phyloP scores from a whole-genome alignment of 2,329 filamentous ascomycete genomes.

The Biscogniauxia marginata region DNA sequence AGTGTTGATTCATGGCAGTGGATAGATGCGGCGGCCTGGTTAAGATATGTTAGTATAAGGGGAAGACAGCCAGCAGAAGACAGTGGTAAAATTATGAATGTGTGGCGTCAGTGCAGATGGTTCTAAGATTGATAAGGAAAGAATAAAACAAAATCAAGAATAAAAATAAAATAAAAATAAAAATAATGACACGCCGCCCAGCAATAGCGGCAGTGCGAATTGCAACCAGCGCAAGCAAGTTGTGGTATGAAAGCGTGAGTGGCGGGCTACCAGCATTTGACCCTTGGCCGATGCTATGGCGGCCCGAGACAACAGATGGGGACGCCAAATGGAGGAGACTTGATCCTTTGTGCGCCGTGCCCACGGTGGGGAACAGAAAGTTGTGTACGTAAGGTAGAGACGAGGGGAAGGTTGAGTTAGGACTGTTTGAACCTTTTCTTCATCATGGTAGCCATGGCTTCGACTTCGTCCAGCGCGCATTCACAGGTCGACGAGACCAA shows the following conservation, averaged over 20 bases:
- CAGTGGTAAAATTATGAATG: conserved; percentile 10
- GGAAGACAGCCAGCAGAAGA: conserved; percentile 3
- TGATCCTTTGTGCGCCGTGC: conserved; percentile 4
- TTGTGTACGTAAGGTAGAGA: conserved; percentile 10
- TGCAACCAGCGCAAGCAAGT: conserved; percentile 19
- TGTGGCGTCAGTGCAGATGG: conserved; percentile 8
- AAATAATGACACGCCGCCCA: background rate
- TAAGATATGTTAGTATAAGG: conserved; percentile 27
- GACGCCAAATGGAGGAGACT: background rate
- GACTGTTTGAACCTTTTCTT: conserved; percentile 26
- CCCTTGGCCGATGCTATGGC: conserved; percentile 22
- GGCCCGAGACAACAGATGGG: conserved; percentile 20
- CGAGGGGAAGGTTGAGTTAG: conserved; percentile 1
- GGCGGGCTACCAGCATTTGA: conserved; percentile 20
- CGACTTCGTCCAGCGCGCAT: conserved; percentile 6
- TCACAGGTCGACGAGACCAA: background rate
- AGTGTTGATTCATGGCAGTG: conserved; percentile 62
- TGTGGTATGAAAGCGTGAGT: conserved; percentile 2
- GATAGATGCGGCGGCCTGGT: conserved; percentile 55
- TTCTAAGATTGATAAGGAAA: too few species aligned
- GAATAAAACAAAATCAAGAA: too few species aligned
- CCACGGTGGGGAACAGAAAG: conserved; percentile 1
- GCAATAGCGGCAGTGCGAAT: background rate
- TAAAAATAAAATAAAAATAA: conserved; percentile 5
- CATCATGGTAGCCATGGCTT: conserved; percentile 21